Evolutionary conservation across 306 rosid genomes (phyloP), one percentile per base, ranked within the genome.

Genomic region (Dryas drummondii): DNA sequence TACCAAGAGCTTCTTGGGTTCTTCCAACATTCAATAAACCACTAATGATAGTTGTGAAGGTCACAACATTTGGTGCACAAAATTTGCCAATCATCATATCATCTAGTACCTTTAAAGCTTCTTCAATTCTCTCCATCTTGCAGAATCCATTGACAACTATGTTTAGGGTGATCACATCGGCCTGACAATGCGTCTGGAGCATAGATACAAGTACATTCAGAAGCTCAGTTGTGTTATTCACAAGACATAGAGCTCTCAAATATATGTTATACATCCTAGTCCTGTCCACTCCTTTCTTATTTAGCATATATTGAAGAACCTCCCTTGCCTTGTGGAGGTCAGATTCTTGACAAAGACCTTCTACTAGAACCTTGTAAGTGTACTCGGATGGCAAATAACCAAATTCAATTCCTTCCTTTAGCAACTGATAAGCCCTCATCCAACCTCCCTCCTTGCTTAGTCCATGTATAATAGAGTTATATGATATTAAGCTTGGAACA

Each of bases 181-280:
- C 85, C 37, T 76, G 82, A 80, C 94, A 91, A 42, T 81, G 78
- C 66, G 73, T 87, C 84, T 88, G 88, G 83, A 91, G 88, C 98
- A 94, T 91, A 22, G 41, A 73, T 52, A 90, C 91, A 56, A 91
- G 90, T 6, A 81, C 87, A 56, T 94, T 91, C 71, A 91, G 78
- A 75, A 91, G 89, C 82, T 94, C 98, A 4, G 91, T 90, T 11
- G 91, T 84, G 72, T 84, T 88, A 71, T 88, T 79, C 71, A 86
- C 74, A 44, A 81, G 79, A 82, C 94, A 90, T 47, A 94, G 87
- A 56, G 96, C 91, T 77, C 88, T 87, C 61, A 91, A 81, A 76
- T 91, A 94, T 52, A 94, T 90, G 79, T 94, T 94, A 82, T 84
- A 88, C 70, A 90, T 83, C 86, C 90, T 82, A 83, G 90, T 91